Base-by-base conservation (phyloP, 2,329 filamentous ascomycete genomes). In the Amesomyces nigricolor region DNA sequence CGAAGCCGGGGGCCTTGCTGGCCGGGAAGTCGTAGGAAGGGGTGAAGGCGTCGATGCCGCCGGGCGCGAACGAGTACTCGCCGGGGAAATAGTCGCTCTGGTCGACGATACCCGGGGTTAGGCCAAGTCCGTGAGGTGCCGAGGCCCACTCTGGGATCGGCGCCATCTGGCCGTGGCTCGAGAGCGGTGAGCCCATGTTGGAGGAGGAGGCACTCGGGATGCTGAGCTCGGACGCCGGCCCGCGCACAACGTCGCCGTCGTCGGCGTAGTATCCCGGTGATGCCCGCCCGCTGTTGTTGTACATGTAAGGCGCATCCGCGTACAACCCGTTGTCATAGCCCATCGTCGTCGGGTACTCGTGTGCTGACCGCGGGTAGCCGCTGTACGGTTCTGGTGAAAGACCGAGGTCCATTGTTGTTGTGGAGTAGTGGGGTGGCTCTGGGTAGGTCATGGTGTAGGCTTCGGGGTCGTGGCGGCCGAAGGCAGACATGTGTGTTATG, bases 181-280 rank as follows among this genome's bases (percentile, higher is more conserved):
- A 85, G 64, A 83, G 81, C 26, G 85, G 85, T 19, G 85, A 88
- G 54, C 83, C 83, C 59, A 85, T 79, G 52, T 81, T 82, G 8
- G 85, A 88, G 1, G 85, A 87, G 6, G 84, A 75, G 4, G 81
- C 82, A 56, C 81, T 86, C 22, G 76, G 77, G 57, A 78, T 83
- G 58, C 78, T 89, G 59, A 79, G 76, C 66, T 77, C 82, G 50
- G 78, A 86, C 30, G 77, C 80, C 14, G 78, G 75, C 22, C 78
- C 65, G 56, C 72, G 71, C 66, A 9, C 44, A 2, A 78, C 67
- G 17, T 81, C 78, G 58, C 69, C 66, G 51, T 82, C 79, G 42
- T 82, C 80, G 17, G 70, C 64, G 62, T 77, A 80, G 60, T 75
- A 70, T 56, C 71, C 68, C 11, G 63, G 64, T 8, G 78, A 78